Base-by-base conservation (phyloP, 1,284 basidiomycete genomes). In the Rhodotorula sp. region DNA sequence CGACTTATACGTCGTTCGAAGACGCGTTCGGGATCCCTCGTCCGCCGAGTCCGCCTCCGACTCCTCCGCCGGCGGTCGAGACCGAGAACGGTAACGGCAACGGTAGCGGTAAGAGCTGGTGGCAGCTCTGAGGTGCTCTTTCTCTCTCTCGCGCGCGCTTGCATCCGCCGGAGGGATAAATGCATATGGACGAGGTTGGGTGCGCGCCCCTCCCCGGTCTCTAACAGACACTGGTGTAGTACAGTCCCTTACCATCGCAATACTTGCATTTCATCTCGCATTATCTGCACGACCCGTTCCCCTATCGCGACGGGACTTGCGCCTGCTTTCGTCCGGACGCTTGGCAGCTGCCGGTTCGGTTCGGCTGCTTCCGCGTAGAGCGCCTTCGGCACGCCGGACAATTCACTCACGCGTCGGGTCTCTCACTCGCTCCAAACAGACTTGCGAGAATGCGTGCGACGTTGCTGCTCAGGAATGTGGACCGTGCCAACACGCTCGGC, bases 401-500 rank as follows among this genome's bases (percentile, higher is more conserved):
- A 43, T 43, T 43, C 10, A 43, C 38, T 34, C n/a, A n/a, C n/a
- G n/a, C n/a, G n/a, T n/a, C n/a, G n/a, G n/a, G n/a, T n/a, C n/a
- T 34, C 49, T 23, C 49, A 10, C 49, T 50, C 7, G 19, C 18
- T 1, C 49, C 38, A 57, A 1, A 14, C 58, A 7, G 28, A 21
- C 48, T 31, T 28, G 15, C 4, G 45, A 64, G 14, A 8, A 75
- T 75, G 66, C 66, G 60, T 18, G 63, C 67, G 3, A 73, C 71
- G 8, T 47, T 54, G 31, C 47, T 68, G 26, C 28, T 59, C n/a
- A 47, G 52, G 18, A 62, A 60, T 38, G 26, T 60, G 31, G 57
- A 70, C 31, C 85, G 89, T 54, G 78, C 82, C 21, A 84, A 84
- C 58, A 87, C 85, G 76, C 86, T 87, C 48, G 87, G 87, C 66